These are phyloP conservation scores for Fomitopsis betulina DNA, from an alignment of 1,284 basidiomycete species.

Conservation along the genomic window DNA sequence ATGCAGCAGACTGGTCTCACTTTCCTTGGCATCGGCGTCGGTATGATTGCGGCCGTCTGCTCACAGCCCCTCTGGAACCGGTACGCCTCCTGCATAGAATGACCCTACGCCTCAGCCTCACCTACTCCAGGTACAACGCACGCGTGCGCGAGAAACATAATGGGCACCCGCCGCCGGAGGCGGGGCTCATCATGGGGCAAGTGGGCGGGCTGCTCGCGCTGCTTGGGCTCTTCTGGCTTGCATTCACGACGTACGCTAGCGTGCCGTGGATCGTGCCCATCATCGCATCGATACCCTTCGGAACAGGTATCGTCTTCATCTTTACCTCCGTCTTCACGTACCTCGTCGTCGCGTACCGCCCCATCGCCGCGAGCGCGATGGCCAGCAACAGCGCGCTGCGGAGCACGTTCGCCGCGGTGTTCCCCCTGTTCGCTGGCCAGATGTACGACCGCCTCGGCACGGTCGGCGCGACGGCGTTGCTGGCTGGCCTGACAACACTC, in stretches of 20 bases:
- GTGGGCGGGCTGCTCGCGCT: slow-evolving; percentile 67
- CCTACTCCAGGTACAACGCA: slow-evolving; percentile 24
- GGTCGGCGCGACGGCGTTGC: slow-evolving; percentile 71
- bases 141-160: slow-evolving; percentile 28
- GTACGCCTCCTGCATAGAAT: slow-evolving; percentile 27
- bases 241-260: slow-evolving; percentile 61
- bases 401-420: slow-evolving; percentile 63
- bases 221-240: slow-evolving; percentile 65
- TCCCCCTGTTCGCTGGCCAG: slow-evolving; percentile 60
- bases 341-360: slow-evolving; percentile 68
- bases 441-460: slow-evolving; percentile 62
- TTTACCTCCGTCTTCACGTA: slow-evolving; percentile 73
- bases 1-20: slow-evolving; percentile 57
- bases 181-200: slow-evolving; percentile 62
- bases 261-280: slow-evolving; percentile 76
- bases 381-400: slow-evolving; percentile 69
- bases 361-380: slow-evolving; percentile 75
- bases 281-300: slow-evolving; percentile 59
- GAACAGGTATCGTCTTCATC: slow-evolving; percentile 52
- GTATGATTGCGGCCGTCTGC: slow-evolving; percentile 51
- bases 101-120: not conserved
- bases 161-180: slow-evolving; percentile 64
- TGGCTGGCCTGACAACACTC: slow-evolving; percentile 65
- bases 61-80: slow-evolving; percentile 65
- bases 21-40: slow-evolving; percentile 72